Evolutionary conservation across 345 rosid species (phyloP), one percentile per base, ranked within the genome.

Genomic region (Toxicodendron radicans): DNA sequence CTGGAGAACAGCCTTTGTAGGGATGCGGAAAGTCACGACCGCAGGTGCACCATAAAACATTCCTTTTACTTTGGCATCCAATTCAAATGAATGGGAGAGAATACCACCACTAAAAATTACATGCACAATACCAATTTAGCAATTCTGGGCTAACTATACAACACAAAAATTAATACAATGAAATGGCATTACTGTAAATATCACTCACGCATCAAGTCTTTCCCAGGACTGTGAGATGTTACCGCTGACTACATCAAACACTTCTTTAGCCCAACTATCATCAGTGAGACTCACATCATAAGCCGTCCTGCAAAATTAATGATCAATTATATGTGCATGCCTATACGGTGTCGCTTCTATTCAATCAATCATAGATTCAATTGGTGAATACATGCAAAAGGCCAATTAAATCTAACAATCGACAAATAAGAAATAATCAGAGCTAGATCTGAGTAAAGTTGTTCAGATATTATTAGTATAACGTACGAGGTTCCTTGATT

Each of bases 401-500:
- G 9, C 10, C 0, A 8, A 58, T 41, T 45, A 49, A 41, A 63
- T 58, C 20, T 58, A 21, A 38, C 10, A 58, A 53, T 0, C 2
- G 12, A 23, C 16, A n/a, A 23, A 32, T n/a, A n/a, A 13, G 6
- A 2, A 27, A 41, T 66, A 61, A 63, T 54, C 51, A 70, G n/a
- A 51, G 68, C 43, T 69, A 77, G 69, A 73, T 71, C 65, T 20
- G 61, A 74, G n/a, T 16, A 5, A 7, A 73, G 32, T 58, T 23
- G 17, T 13, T 38, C n/a, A 46, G 16, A 58, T 13, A 35, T 51
- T 49, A 64, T 10, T 1, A 70, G 10, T 38, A 73, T 72, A 74
- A 83, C 91, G 83, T 33, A 93, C 99, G 94, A 84, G 54, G 92
- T 86, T 83, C 99, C 98, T 76, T 92, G 97, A 46, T 96, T 96